Conservation (phyloP, 768 basidiomycete genomes). For the Holtermannia corniformis region DNA sequence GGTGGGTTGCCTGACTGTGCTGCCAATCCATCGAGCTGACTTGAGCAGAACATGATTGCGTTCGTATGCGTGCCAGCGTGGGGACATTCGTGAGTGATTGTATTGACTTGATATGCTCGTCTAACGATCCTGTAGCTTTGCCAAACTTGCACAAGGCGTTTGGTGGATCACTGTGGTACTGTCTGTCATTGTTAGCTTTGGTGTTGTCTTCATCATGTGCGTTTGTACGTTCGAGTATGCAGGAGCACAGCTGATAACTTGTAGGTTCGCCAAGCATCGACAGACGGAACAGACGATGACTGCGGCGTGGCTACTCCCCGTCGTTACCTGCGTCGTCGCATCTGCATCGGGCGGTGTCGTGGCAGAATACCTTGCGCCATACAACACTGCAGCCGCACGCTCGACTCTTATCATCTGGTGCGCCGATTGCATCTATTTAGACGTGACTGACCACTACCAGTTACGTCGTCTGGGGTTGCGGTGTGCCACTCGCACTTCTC, state of each 20-base stretch:
- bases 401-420: slow-evolving; percentile 49
- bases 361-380: slow-evolving; percentile 46
- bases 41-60: slow-evolving; percentile 32
- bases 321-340: slow-evolving; percentile 63
- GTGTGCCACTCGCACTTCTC: slow-evolving; percentile 56
- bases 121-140: no score
- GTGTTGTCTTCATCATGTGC: slow-evolving; percentile 59
- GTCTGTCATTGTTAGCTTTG: slow-evolving; percentile 54
- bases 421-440: background rate
- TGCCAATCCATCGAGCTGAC: slow-evolving; percentile 1
- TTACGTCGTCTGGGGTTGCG: slow-evolving; percentile 47
- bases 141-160: slow-evolving; percentile 46
- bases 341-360: slow-evolving; percentile 59
- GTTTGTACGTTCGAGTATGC: no score
- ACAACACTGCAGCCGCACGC: slow-evolving; percentile 49
- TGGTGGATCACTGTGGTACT: slow-evolving; percentile 62
- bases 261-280: slow-evolving; percentile 53
- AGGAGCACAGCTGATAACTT: background rate
- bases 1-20: slow-evolving; percentile 7
- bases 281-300: slow-evolving; percentile 54
- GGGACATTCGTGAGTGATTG: no score
- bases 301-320: slow-evolving; percentile 62
- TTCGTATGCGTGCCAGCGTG: slow-evolving; percentile 29
- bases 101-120: no score
- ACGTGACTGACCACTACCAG: background rate